A percentile compares a stretch with the other conserved stretches of the same genome.
Evolutionary conservation across 202 grass and related monocot species (phyloP).

Genomic region (Saccharum hybrid): DNA sequence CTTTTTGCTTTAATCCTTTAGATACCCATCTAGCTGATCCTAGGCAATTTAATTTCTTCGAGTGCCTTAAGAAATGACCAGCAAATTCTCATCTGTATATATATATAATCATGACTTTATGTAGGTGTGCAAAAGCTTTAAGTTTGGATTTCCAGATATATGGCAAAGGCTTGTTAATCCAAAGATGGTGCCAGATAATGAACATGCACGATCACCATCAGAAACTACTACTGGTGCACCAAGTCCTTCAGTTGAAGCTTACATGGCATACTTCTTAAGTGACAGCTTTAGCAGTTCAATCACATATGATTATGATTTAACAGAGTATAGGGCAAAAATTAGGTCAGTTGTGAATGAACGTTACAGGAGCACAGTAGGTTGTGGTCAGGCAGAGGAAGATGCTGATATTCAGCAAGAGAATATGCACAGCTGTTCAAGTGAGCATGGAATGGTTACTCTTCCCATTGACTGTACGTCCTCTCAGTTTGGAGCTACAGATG

Average conservation of each 20-base stretch:
- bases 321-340: not conserved
- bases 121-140: constrained; percentile 52
- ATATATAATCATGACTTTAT: constrained; percentile 9
- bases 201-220: not conserved
- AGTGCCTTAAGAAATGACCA: constrained; percentile 17
- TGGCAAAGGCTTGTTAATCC: constrained; percentile 45
- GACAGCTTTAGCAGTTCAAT: not conserved
- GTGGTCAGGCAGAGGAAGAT: not conserved
- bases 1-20: not conserved
- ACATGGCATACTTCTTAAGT: not conserved
- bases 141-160: constrained; percentile 39
- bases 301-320: not conserved
- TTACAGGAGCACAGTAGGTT: not conserved
- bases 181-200: constrained; percentile 3
- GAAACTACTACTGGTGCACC: constrained; percentile 13
- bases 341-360: not conserved
- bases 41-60: constrained; percentile 28
- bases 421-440: constrained; percentile 4
- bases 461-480: not conserved
- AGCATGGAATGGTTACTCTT: not conserved
- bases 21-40: constrained; percentile 10
- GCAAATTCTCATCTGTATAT: not conserved
- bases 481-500: not conserved
- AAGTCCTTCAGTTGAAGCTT: constrained; percentile 9
- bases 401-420: constrained; percentile 9